A percentile compares a stretch with the other conserved stretches of the same genome.
These are phyloP conservation scores for Venturia carpophila DNA, from an alignment of 2,329 filamentous ascomycete genomes.

Conservation along the genomic window DNA sequence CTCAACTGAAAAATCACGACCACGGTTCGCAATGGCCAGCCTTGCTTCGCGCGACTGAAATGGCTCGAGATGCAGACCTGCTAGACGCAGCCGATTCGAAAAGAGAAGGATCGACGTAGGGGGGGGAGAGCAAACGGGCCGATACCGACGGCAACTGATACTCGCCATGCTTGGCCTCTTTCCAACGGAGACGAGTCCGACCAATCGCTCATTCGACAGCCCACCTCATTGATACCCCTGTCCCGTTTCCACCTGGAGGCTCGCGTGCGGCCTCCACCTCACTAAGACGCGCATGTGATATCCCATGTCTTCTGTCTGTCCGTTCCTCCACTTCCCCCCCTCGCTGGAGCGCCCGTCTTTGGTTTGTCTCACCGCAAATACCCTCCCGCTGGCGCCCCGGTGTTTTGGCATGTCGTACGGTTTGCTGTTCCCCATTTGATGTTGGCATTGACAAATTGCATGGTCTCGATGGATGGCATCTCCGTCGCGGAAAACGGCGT, in stretches of 20 bases:
- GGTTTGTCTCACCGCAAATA: neutral
- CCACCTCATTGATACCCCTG: neutral
- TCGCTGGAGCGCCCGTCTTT: neutral
- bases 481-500: neutral
- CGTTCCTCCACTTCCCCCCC: neutral
- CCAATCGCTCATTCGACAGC: neutral
- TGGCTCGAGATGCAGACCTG: constrained; percentile 29
- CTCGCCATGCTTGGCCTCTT: constrained; percentile 18
- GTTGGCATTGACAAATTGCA: neutral
- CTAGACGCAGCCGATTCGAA: constrained; percentile 10
- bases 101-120: constrained; percentile 11
- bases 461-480: neutral
- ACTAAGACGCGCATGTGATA: neutral
- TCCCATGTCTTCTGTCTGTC: neutral
- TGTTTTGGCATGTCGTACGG: neutral
- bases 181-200: neutral
- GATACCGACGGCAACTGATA: neutral
- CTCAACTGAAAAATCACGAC: constrained; percentile 18
- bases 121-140: neutral
- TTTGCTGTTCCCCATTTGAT: neutral
- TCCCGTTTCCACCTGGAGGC: neutral
- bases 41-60: constrained; percentile 31
- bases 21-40: constrained; percentile 30
- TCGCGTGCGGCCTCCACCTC: neutral
- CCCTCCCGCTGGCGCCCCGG: neutral